These are phyloP conservation scores for Candida ortonii DNA, from an alignment of 805 yeast species.

Conservation along the genomic window DNA sequence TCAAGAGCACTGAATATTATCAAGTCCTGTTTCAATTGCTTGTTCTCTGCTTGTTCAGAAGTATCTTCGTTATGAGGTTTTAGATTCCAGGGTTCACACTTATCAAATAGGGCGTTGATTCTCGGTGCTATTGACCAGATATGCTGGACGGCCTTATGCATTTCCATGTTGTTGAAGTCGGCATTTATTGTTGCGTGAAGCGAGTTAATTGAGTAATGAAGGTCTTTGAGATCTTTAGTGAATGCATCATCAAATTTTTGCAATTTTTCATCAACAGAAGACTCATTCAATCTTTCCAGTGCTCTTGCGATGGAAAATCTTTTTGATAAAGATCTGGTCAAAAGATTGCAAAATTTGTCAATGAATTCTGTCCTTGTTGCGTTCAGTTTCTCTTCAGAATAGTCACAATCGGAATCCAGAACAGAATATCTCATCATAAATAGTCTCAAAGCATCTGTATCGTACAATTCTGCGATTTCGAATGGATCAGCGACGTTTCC, in stretches of 20 bases:
- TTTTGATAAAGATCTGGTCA: slow-evolving; percentile 69
- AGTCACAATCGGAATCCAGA: slow-evolving; percentile 76
- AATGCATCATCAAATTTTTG: slow-evolving; percentile 15
- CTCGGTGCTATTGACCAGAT: slow-evolving; percentile 59
- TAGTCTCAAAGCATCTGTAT: slow-evolving; percentile 70
- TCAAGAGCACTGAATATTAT: slow-evolving; percentile 69
- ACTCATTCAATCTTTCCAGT: slow-evolving; percentile 24
- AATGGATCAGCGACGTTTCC: slow-evolving; percentile 95
- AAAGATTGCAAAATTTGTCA: slow-evolving; percentile 79
- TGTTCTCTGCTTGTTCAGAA: slow-evolving; percentile 1
- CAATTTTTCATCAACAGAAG: slow-evolving; percentile 28
- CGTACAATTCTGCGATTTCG: slow-evolving; percentile 58
- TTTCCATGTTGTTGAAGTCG: slow-evolving; percentile 46
- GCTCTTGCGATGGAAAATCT: slow-evolving; percentile 59
- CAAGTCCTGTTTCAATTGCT: slow-evolving; percentile 40
- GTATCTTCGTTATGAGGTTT: slow-evolving; percentile 30
- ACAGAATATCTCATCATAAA: slow-evolving; percentile 74
- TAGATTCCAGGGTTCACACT: slow-evolving; percentile 71
- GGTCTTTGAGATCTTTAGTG: slow-evolving; percentile 16
- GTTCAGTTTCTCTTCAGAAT: slow-evolving; percentile 54
- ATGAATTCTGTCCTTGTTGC: slow-evolving; percentile 61
- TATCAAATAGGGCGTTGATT: slow-evolving; percentile 68
- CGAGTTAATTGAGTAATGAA: slow-evolving; percentile 20
- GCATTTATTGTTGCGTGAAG: slow-evolving; percentile 31
- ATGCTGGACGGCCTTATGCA: slow-evolving; percentile 51